Base-by-base conservation (phyloP, 352 stramenopile genomes). In the Globisporangium takayamanum region DNA sequence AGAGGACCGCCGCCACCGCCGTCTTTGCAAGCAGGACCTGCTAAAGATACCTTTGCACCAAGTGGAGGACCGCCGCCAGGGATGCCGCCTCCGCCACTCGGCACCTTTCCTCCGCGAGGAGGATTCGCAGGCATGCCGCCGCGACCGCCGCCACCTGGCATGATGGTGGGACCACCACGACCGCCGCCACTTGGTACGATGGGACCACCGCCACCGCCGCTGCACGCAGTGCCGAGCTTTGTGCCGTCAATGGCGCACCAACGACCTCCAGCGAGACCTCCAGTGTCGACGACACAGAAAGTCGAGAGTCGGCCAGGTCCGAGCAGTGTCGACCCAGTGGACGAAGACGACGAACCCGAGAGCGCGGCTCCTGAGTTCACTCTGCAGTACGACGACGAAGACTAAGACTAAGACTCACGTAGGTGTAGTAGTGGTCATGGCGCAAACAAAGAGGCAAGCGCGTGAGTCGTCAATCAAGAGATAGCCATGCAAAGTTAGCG, bases 321-420 rank as follows among this genome's bases (percentile, higher is more conserved):
- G 11, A 49, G 8, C 44, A 49, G 44, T 37, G 36, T 56, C 14
- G 51, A 28, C 28, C n/a, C 36, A 4, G 41, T 11, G 18, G 67
- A 55, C 6, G 81, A 91, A 50, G 81, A 91, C 41, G 81, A 91
- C 53, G 78, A 88, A 57, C 72, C 16, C 10, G 80, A 88, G 5
- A 73, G 68, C 18, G 63, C 59, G 28, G 79, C 70, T 20, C 75
- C 80, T 5, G 77, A 89, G 66, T 91, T 91, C 64, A 87, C 68
- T 5, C 68, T 91, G 49, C 72, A 91, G 58, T 91, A 91, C 60
- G 81, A 91, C 54, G 81, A 91, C 46, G 81, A 91, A 20, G 81
- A 91, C 48, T 88, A 74, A 28, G 37, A 15, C 44, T 36, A 36
- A 39, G 33, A 39, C 33, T 12, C 10, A 39, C 5, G 33, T 39